Conservation (phyloP, 176 grass and related monocot species). For the Paspalum notatum region DNA sequence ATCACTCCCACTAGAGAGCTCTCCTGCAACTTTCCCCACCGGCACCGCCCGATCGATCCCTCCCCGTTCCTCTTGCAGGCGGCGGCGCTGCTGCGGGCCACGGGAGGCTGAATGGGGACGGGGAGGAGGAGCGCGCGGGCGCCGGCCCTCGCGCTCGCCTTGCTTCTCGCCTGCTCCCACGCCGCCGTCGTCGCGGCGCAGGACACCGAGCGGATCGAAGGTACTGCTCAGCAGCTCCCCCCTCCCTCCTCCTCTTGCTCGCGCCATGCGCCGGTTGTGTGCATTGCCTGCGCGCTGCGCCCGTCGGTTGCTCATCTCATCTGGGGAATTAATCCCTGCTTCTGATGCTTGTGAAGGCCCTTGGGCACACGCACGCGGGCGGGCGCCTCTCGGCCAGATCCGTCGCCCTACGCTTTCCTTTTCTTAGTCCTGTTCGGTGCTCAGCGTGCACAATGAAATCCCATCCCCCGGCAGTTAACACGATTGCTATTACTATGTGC, state of each 20-base stretch:
- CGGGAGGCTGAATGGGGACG: constrained; percentile 9
- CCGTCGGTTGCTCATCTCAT: background rate
- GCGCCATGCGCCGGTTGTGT: too few relatives aligned
- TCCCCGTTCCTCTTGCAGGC: background rate
- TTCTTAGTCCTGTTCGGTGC: background rate
- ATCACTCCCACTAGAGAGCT: background rate
- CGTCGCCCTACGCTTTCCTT: background rate
- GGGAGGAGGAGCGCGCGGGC: constrained; percentile 28
- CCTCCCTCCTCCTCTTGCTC: background rate
- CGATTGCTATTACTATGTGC: background rate
- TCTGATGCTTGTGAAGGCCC: background rate
- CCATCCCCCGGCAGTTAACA: too few relatives aligned
- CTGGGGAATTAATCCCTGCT: background rate
- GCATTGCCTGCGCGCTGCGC: background rate
- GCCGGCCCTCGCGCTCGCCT: constrained; percentile 32
- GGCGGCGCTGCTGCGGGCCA: background rate
- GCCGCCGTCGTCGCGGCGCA: constrained; percentile 21
- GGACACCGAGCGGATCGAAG: constrained; percentile 70
- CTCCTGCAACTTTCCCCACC: background rate
- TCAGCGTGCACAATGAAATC: background rate
- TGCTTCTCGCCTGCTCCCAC: constrained; percentile 25
- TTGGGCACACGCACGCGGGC: too few relatives aligned
- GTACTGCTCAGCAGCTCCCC: background rate
- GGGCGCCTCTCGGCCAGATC: background rate
- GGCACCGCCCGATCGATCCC: background rate